Conservation (phyloP, 768 basidiomycete species). For the Lactifluus rugatus region DNA sequence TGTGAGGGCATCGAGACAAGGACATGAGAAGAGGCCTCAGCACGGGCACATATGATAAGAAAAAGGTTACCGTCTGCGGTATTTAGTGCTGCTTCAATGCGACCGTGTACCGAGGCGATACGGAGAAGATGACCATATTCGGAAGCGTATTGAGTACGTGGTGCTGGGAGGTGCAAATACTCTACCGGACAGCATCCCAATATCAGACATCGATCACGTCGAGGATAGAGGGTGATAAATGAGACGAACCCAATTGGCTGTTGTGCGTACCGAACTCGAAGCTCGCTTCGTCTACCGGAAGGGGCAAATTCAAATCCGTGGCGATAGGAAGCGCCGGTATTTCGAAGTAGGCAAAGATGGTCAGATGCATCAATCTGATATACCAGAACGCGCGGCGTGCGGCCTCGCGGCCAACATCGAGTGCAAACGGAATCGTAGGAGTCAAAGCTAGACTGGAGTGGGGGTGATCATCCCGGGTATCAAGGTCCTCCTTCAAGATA, state of each 20-base stretch:
- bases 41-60: not conserved
- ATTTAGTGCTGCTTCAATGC: constrained; percentile 43
- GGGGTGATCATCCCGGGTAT: constrained; percentile 53
- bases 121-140: constrained; percentile 74
- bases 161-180: constrained; percentile 55
- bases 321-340: constrained; percentile 30
- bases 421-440: constrained; percentile 49
- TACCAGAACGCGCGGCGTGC: constrained; percentile 79
- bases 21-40: not conserved
- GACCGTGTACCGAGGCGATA: constrained; percentile 52
- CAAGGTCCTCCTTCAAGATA: constrained; percentile 58
- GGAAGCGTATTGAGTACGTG: constrained; percentile 51
- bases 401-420: constrained; percentile 64
- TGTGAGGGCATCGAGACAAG: not conserved
- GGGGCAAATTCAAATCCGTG: constrained; percentile 46
- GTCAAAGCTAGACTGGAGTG: constrained; percentile 49
- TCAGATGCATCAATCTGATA: constrained; percentile 50
- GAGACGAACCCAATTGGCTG: constrained; percentile 14
- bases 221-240: not conserved
- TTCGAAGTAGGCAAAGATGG: constrained; percentile 33
- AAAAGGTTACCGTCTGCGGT: constrained; percentile 36
- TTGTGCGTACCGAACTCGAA: constrained; percentile 46
- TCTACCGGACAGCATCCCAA: constrained; percentile 33
- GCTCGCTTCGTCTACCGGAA: constrained; percentile 75
- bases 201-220: not conserved